Evolutionary conservation across 805 yeast species (phyloP).

Genomic region (Teunomyces atbi): DNA sequence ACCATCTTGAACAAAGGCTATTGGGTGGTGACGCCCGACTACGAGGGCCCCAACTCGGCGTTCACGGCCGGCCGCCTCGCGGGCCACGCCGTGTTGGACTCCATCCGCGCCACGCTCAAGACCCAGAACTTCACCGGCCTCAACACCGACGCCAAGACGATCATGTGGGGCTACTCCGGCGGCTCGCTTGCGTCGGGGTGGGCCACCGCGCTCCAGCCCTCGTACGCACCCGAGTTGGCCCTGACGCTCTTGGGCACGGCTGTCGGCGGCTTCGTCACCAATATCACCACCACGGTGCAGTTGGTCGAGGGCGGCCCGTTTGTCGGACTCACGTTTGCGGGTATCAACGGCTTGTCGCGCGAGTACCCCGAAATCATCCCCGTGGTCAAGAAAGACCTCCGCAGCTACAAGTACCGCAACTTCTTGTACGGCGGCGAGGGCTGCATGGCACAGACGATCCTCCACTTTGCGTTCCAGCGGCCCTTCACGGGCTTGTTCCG

Average conservation of each 20-base stretch:
- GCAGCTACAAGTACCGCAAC: not conserved
- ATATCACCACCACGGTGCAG: constrained; percentile 24
- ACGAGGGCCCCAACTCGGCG: constrained; percentile 19
- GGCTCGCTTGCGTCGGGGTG: constrained; percentile 24
- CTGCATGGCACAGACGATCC: not conserved
- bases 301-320: constrained; percentile 23
- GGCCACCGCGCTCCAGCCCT: constrained; percentile 23
- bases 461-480: not conserved
- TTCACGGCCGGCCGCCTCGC: constrained; percentile 20
- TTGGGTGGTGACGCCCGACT: constrained; percentile 19
- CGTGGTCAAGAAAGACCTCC: not conserved
- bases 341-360: constrained; percentile 28
- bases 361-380: constrained; percentile 27
- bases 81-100: constrained; percentile 19
- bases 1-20: constrained; percentile 18
- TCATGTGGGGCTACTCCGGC: constrained; percentile 25
- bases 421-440: not conserved
- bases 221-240: constrained; percentile 22
- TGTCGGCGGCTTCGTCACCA: constrained; percentile 35
- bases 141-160: constrained; percentile 13
- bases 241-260: constrained; percentile 26
- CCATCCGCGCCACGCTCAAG: constrained; percentile 16
- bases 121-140: constrained; percentile 15
- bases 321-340: constrained; percentile 29
- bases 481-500: not conserved